Evolutionary conservation across 2,329 filamentous ascomycete genomes (phyloP).

Genomic region (Mycocentrospora acerina): DNA sequence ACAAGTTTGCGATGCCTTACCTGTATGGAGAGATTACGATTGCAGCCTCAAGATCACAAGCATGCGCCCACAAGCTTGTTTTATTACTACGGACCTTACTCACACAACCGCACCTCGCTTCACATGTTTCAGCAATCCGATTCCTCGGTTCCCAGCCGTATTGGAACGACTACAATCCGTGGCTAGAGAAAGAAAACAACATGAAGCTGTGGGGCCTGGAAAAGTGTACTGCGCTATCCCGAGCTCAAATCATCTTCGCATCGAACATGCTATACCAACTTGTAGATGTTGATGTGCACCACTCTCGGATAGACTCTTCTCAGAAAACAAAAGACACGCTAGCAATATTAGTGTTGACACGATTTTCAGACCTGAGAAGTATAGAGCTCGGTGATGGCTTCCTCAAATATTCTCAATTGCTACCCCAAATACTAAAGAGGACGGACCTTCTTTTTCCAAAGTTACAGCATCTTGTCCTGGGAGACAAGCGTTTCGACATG

Average conservation of each 20-base stretch:
- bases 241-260: slow-evolving; percentile 17
- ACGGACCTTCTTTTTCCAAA: slow-evolving; percentile 21
- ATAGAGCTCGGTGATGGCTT: slow-evolving; percentile 27
- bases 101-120: slow-evolving; percentile 16
- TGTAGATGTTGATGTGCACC: slow-evolving; percentile 25
- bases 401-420: slow-evolving; percentile 25
- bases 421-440: slow-evolving; percentile 26
- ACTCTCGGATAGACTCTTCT: slow-evolving; percentile 17
- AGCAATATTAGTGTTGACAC: slow-evolving; percentile 21
- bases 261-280: slow-evolving; percentile 25
- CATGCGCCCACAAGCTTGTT: slow-evolving; percentile 20
- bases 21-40: slow-evolving; percentile 25
- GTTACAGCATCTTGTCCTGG: slow-evolving; percentile 16
- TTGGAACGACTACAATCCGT: slow-evolving; percentile 25
- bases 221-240: slow-evolving; percentile 15
- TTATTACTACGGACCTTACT: slow-evolving; percentile 25
- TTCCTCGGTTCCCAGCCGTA: slow-evolving; percentile 14
- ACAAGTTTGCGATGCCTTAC: slow-evolving; percentile 14
- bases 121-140: slow-evolving; percentile 15
- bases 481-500: slow-evolving; percentile 15
- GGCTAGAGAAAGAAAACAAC: slow-evolving; percentile 10
- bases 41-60: slow-evolving; percentile 16
- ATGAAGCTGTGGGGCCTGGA: slow-evolving; percentile 27
- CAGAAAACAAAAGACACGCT: slow-evolving; percentile 25
- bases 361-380: slow-evolving; percentile 16